A percentile compares a stretch with the other conserved stretches of the same genome.
These are phyloP conservation scores for Stephania cephalantha DNA, from an alignment of 164 flowering plant species.

Conservation along the genomic window DNA sequence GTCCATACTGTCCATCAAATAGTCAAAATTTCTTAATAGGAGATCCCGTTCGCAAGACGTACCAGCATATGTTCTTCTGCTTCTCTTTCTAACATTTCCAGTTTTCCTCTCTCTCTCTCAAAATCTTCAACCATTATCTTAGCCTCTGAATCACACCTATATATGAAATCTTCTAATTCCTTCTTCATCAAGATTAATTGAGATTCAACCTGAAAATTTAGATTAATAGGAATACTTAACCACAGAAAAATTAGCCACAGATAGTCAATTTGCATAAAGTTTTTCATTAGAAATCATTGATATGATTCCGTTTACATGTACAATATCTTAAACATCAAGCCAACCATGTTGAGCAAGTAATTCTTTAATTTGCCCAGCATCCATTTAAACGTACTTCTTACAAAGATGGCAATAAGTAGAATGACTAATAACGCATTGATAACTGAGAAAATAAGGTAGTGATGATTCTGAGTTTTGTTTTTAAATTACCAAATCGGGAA, in stretches of 20 bases:
- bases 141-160: slow-evolving; percentile 48
- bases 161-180: slow-evolving; percentile 46
- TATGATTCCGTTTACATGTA: background rate
- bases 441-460: background rate
- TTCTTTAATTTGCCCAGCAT: background rate
- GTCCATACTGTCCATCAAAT: background rate
- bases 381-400: background rate
- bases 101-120: slow-evolving; percentile 35
- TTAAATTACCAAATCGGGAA: background rate
- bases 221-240: background rate
- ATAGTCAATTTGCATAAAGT: background rate
- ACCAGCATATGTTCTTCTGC: slow-evolving; percentile 60
- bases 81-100: slow-evolving; percentile 47
- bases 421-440: background rate
- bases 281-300: background rate
- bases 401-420: background rate
- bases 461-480: background rate
- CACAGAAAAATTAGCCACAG: background rate
- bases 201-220: slow-evolving; percentile 47
- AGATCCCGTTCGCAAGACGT: slow-evolving; percentile 1
- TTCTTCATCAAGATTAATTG: slow-evolving; percentile 40
- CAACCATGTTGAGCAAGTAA: background rate
- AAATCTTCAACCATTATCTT: slow-evolving; percentile 38
- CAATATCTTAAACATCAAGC: background rate
- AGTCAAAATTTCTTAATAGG: background rate